Percentiles rank a stretch among this genome's conserved stretches.
These are phyloP conservation scores for Pelargonium hybrid DNA, from an alignment of 441 rosid genomes.

Conservation along the genomic window DNA sequence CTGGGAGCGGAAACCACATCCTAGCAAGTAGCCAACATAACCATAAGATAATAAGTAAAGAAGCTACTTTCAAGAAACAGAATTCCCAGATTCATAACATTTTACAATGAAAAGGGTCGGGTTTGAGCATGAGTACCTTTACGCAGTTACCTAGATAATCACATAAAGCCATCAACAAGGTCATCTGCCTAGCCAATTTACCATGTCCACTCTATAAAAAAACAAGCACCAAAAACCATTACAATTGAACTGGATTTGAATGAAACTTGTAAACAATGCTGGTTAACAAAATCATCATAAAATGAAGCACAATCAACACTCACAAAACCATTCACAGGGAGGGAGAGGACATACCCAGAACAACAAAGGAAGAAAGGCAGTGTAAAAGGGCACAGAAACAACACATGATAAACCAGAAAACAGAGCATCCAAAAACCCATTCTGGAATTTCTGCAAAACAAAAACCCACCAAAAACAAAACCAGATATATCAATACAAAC, in stretches of 20 bases:
- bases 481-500: too few relatives aligned
- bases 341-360: slow-evolving; percentile 58
- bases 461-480: background rate
- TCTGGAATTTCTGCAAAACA: slow-evolving; percentile 53
- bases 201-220: slow-evolving; percentile 86
- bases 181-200: slow-evolving; percentile 94
- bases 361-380: slow-evolving; percentile 89
- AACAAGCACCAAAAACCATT: slow-evolving; percentile 7
- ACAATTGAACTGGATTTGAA: background rate
- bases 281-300: slow-evolving; percentile 7
- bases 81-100: too few relatives aligned
- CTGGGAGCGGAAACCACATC: slow-evolving; percentile 93
- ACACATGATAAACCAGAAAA: slow-evolving; percentile 78
- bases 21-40: slow-evolving; percentile 24
- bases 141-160: slow-evolving; percentile 79
- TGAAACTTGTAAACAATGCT: background rate
- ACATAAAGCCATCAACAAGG: slow-evolving; percentile 84
- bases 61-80: background rate
- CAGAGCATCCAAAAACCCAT: slow-evolving; percentile 53
- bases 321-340: background rate
- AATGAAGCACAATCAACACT: background rate
- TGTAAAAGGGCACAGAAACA: slow-evolving; percentile 93
- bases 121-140: slow-evolving; percentile 40
- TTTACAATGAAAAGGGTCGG: background rate
- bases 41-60: background rate